phyloP scores from a whole-genome alignment of 1,284 basidiomycete genomes.

The Filobasidium uniguttulatum region DNA sequence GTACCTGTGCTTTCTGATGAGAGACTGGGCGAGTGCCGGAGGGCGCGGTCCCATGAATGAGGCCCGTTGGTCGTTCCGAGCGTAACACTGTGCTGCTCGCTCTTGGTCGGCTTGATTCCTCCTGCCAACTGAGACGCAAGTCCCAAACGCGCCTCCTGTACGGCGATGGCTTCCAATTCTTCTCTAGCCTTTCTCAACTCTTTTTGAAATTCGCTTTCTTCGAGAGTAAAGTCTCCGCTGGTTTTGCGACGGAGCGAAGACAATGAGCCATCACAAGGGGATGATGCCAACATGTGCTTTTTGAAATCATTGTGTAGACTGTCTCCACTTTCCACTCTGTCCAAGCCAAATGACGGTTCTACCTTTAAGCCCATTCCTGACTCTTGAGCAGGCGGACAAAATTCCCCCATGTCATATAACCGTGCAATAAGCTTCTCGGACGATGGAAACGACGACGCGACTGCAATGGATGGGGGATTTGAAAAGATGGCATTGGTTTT shows the following conservation, averaged over 20 bases:
- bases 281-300: not conserved
- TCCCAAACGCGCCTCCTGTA: slow-evolving; percentile 8
- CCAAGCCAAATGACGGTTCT: slow-evolving; percentile 13
- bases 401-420: slow-evolving; percentile 8
- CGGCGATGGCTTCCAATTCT: slow-evolving; percentile 13
- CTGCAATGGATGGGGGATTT: too few relatives aligned
- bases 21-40: not conserved
- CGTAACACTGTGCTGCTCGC: slow-evolving; percentile 1
- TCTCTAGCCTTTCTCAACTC: slow-evolving; percentile 13
- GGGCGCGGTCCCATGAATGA: not conserved
- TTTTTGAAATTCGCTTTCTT: slow-evolving; percentile 14
- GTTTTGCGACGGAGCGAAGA: slow-evolving; percentile 2
- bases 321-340: slow-evolving; percentile 5
- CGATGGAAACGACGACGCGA: slow-evolving; percentile 12
- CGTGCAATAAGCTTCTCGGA: slow-evolving; percentile 12
- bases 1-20: not conserved
- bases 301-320: not conserved
- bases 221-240: slow-evolving; percentile 13
- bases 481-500: too few relatives aligned
- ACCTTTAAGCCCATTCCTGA: slow-evolving; percentile 14
- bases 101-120: not conserved
- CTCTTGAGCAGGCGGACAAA: slow-evolving; percentile 10
- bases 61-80: not conserved
- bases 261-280: not conserved
- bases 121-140: not conserved